phyloP scores from a whole-genome alignment of 2,329 filamentous ascomycete species.

The Ascochyta rabiei region DNA sequence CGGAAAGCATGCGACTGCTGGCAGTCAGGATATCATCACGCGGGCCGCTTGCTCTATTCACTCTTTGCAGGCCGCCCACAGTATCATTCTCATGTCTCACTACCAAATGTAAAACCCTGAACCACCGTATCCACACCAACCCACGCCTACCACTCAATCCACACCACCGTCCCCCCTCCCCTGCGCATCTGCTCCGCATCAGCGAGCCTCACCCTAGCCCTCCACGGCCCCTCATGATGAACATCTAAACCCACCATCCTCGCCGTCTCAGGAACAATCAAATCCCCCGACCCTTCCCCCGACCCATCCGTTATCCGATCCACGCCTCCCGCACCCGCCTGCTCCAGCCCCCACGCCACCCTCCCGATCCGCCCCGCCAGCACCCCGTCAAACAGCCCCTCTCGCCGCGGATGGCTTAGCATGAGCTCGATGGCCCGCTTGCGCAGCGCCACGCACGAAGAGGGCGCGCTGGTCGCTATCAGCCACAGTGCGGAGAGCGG shows the following conservation, averaged over 20 bases:
- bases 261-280: slow-evolving; percentile 28
- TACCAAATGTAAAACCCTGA: slow-evolving; percentile 9
- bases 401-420: slow-evolving; percentile 46
- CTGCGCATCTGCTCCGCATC: slow-evolving; percentile 24
- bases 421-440: slow-evolving; percentile 35
- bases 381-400: slow-evolving; percentile 63
- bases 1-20: slow-evolving; percentile 10
- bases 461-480: slow-evolving; percentile 29
- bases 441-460: slow-evolving; percentile 26
- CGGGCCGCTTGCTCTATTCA: slow-evolving; percentile 5
- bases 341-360: slow-evolving; percentile 35
- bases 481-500: slow-evolving; percentile 36
- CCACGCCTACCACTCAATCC: neutral
- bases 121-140: neutral
- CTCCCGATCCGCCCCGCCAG: slow-evolving; percentile 58
- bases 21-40: slow-evolving; percentile 13
- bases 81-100: slow-evolving; percentile 11
- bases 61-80: slow-evolving; percentile 10
- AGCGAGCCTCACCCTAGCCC: slow-evolving; percentile 27
- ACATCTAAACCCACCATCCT: slow-evolving; percentile 30
- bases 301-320: slow-evolving; percentile 16
- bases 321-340: slow-evolving; percentile 27
- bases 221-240: slow-evolving; percentile 23
- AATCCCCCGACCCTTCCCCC: slow-evolving; percentile 19
- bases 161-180: slow-evolving; percentile 22